Conservation (phyloP, 768 basidiomycete species). For the Crepidotus variabilis region DNA sequence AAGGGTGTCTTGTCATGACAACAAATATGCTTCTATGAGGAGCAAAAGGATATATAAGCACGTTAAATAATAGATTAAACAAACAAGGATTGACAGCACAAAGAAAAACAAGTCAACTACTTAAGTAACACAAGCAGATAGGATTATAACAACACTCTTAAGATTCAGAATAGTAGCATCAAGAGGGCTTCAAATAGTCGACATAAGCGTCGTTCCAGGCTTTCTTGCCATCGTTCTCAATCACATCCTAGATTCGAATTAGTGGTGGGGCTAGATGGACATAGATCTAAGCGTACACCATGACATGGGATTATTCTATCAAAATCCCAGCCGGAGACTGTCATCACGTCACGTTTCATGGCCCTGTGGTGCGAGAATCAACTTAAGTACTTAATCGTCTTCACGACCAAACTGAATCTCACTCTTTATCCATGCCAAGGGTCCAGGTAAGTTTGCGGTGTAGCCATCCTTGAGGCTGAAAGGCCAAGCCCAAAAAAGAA, state of each 20-base stretch:
- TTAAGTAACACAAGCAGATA: too few species aligned
- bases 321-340: constrained; percentile 71
- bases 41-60: too few species aligned
- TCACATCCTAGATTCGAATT: constrained; percentile 40
- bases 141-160: too few species aligned
- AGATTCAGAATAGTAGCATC: too few species aligned
- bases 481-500: constrained; percentile 20
- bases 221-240: constrained; percentile 55
- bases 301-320: constrained; percentile 74
- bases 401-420: constrained; percentile 15
- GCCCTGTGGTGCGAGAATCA: too few species aligned
- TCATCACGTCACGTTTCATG: constrained; percentile 58
- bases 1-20: too few species aligned
- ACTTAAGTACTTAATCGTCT: neutral
- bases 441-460: constrained; percentile 30
- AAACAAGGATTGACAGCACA: too few species aligned
- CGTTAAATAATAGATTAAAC: too few species aligned
- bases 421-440: constrained; percentile 35
- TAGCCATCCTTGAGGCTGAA: constrained; percentile 34
- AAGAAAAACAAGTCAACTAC: too few species aligned
- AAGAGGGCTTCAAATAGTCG: constrained; percentile 5
- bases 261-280: neutral
- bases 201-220: constrained; percentile 48
- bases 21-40: too few species aligned
- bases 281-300: constrained; percentile 27